These are phyloP conservation scores for Acorus gramineus DNA, from an alignment of 106 monocot species.

Conservation along the genomic window DNA sequence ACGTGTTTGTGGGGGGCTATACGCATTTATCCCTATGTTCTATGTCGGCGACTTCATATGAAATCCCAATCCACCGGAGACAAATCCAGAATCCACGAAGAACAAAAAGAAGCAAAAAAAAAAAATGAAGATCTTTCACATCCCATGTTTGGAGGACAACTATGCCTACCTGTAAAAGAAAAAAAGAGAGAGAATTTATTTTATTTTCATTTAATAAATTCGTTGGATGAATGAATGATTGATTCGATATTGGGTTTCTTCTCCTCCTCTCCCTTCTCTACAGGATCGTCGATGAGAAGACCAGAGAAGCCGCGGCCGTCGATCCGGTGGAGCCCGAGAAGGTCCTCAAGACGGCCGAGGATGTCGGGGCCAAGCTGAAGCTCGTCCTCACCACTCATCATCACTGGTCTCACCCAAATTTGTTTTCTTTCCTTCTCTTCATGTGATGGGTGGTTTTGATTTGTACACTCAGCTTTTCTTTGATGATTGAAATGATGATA, in stretches of 20 bases:
- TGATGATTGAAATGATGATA: too few species aligned
- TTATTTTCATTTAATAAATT: background rate
- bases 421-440: background rate
- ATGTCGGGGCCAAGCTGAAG: constrained; percentile 61
- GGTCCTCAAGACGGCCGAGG: constrained; percentile 41
- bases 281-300: constrained; percentile 72
- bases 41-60: too few species aligned
- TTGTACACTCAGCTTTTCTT: too few species aligned
- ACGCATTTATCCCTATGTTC: too few species aligned
- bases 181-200: too few species aligned
- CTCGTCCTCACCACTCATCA: constrained; percentile 92
- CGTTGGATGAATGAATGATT: too few species aligned
- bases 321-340: constrained; percentile 97
- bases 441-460: background rate
- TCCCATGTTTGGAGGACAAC: constrained; percentile 88
- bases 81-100: too few species aligned
- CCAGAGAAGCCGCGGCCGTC: constrained; percentile 71
- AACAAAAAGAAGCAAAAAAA: too few species aligned
- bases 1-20: too few species aligned
- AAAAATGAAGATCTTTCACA: constrained; percentile 65
- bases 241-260: too few species aligned
- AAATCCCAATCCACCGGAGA: too few species aligned
- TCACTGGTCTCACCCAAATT: constrained; percentile 49
- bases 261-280: background rate
- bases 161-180: constrained; percentile 70